phyloP scores from a whole-genome alignment of 2,329 filamentous ascomycete genomes.

The Fusarium sp. region DNA sequence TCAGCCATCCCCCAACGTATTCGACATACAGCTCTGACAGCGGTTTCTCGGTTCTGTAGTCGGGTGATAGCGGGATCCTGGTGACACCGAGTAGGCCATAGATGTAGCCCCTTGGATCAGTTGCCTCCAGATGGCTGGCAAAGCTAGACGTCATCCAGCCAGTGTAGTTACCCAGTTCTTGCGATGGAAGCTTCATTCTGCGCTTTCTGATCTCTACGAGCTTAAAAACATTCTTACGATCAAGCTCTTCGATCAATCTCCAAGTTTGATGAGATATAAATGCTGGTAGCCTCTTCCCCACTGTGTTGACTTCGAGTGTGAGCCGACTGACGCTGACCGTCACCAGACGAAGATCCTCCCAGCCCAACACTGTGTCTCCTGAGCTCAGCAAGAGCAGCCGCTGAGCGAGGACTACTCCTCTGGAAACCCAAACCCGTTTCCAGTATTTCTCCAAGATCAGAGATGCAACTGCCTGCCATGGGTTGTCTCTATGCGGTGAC shows the following conservation, averaged over 20 bases:
- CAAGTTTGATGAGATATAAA: background rate
- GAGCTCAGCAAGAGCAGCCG: background rate
- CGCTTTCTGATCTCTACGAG: background rate
- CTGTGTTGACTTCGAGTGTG: background rate
- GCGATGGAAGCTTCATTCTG: background rate
- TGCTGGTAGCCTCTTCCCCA: background rate
- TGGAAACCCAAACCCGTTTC: background rate
- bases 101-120: background rate
- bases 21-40: background rate
- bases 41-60: background rate
- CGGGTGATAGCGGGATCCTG: background rate
- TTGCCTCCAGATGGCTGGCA: background rate
- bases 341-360: background rate
- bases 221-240: background rate
- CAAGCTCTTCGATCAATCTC: background rate
- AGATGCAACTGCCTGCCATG: background rate
- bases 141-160: background rate
- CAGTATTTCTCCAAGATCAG: background rate
- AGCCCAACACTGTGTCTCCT: background rate
- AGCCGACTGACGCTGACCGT: rapidly evolving
- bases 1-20: background rate
- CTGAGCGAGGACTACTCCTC: background rate
- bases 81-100: background rate
- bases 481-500: background rate
- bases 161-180: background rate